Conservation (phyloP, 768 basidiomycete genomes). For the Suillus clintonianus region DNA sequence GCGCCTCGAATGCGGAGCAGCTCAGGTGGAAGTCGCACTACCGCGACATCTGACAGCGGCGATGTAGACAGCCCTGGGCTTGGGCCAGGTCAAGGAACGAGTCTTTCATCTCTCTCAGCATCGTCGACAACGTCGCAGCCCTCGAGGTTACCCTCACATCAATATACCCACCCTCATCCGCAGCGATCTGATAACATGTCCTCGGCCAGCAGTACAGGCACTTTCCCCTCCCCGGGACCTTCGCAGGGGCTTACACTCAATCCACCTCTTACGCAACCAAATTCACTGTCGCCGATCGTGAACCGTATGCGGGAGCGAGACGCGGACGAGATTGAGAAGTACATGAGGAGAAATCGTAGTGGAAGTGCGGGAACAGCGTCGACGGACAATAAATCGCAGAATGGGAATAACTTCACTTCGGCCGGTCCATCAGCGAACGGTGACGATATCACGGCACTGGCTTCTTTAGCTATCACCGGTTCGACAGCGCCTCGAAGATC, state of each 20-base stretch:
- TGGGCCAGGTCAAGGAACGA: constrained; percentile 40
- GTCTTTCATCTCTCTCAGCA: constrained; percentile 56
- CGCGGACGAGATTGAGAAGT: constrained; percentile 87
- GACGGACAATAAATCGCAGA: constrained; percentile 69
- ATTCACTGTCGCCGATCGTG: constrained; percentile 74
- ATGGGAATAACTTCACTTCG: constrained; percentile 49
- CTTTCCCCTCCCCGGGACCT: constrained; percentile 35
- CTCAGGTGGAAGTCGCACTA: constrained; percentile 79
- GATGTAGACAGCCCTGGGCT: constrained; percentile 52
- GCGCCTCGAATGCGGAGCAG: constrained; percentile 72
- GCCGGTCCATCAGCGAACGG: constrained; percentile 53
- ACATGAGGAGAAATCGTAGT: constrained; percentile 78
- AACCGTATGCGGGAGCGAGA: constrained; percentile 82
- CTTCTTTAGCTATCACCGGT: constrained; percentile 48
- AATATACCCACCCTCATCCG: constrained; percentile 44
- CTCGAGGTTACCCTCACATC: constrained; percentile 32
- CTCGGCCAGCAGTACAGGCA: constrained; percentile 38
- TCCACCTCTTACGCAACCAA: constrained; percentile 35
- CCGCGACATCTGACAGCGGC: constrained; percentile 73
- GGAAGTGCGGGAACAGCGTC: constrained; percentile 76
- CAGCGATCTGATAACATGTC: constrained; percentile 33
- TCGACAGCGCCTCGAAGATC: constrained; percentile 58
- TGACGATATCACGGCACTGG: constrained; percentile 54
- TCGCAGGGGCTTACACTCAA: constrained; percentile 38
- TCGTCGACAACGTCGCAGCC: constrained; percentile 68